Conservation (phyloP, 1,139 yeast genomes). For the Hanseniaspora sp. region DNA sequence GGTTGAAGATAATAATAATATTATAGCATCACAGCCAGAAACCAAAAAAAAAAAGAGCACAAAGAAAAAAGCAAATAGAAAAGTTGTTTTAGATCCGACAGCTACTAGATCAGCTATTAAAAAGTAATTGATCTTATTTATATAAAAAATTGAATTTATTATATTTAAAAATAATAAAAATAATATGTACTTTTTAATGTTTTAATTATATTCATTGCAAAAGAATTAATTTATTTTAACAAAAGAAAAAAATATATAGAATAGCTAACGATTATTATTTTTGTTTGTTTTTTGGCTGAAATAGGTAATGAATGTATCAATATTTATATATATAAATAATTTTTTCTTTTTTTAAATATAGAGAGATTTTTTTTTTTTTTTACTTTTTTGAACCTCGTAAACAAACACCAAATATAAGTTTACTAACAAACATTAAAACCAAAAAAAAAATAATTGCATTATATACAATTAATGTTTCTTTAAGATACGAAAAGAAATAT, state of each 20-base stretch:
- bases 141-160: no score
- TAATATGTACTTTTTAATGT: no score
- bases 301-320: no score
- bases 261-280: no score
- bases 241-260: no score
- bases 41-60: background rate
- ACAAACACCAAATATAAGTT: background rate
- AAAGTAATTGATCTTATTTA: background rate
- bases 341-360: background rate
- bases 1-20: background rate
- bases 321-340: background rate
- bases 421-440: background rate
- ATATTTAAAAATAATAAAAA: no score
- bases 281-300: no score
- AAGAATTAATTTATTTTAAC: no score
- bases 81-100: constrained; percentile 1
- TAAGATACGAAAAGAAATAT: background rate
- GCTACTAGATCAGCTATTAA: background rate
- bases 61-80: background rate
- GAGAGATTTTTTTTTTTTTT: background rate
- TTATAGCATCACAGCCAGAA: background rate
- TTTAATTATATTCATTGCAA: no score
- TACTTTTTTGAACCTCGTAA: no score
- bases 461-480: background rate
- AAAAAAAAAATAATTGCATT: background rate